These are phyloP conservation scores for Penicillium nucicola DNA, from an alignment of 495 filamentous ascomycete genomes.

Conservation along the genomic window DNA sequence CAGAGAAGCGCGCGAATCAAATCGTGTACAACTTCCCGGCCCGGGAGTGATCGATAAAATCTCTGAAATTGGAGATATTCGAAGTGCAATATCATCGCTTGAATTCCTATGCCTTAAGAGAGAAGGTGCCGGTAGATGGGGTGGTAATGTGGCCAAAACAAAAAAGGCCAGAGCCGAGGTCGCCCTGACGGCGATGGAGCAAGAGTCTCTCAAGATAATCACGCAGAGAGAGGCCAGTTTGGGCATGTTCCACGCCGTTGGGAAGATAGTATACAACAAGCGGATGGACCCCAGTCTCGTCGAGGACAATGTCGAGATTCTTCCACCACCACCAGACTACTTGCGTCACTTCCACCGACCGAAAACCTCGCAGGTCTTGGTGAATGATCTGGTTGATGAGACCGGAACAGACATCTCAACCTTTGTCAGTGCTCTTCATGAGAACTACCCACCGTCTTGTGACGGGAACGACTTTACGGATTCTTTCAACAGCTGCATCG, in stretches of 20 bases:
- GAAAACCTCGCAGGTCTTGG: slow-evolving; percentile 64
- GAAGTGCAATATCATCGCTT: slow-evolving; percentile 83
- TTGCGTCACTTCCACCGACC: slow-evolving; percentile 59
- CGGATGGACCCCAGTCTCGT: slow-evolving; percentile 45
- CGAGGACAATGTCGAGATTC: slow-evolving; percentile 17
- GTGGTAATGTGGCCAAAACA: slow-evolving; percentile 58
- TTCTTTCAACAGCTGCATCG: slow-evolving; percentile 72
- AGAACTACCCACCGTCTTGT: slow-evolving; percentile 89
- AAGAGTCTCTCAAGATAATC: slow-evolving; percentile 66
- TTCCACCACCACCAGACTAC: slow-evolving; percentile 57
- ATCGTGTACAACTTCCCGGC: slow-evolving; percentile 63
- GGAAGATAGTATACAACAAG: slow-evolving; percentile 94
- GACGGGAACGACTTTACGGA: slow-evolving; percentile 56
- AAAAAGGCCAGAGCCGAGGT: slow-evolving; percentile 55
- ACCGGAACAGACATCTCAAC: slow-evolving; percentile 85
- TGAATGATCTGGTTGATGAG: slow-evolving; percentile 79
- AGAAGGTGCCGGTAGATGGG: slow-evolving; percentile 61
- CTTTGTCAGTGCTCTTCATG: slow-evolving; percentile 88
- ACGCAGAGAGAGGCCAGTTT: slow-evolving; percentile 82
- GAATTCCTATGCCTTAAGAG: slow-evolving; percentile 85
- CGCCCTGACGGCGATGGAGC: slow-evolving; percentile 65
- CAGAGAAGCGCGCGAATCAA: slow-evolving; percentile 74
- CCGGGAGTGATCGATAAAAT: slow-evolving; percentile 69
- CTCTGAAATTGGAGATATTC: slow-evolving; percentile 82
- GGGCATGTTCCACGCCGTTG: slow-evolving; percentile 94